A percentile compares a stretch with the other conserved stretches of the same genome.
Conservation (phyloP, 441 rosid species). For the Erysimum cheiri region DNA sequence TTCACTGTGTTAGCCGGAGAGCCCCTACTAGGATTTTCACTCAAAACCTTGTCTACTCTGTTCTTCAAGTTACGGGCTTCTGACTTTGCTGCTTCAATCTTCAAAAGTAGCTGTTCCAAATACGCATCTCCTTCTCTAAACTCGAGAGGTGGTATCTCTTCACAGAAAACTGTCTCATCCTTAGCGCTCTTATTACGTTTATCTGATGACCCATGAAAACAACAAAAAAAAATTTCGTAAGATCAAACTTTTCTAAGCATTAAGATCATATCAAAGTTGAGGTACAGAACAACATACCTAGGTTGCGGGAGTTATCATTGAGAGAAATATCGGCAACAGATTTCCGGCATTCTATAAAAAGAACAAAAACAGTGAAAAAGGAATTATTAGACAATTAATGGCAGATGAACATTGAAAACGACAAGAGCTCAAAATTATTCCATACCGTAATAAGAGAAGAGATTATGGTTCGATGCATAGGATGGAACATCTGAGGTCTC, state of each 20-base stretch:
- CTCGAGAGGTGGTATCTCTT: slow-evolving; percentile 53
- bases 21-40: slow-evolving; percentile 66
- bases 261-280: slow-evolving; percentile 20
- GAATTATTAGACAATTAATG: slow-evolving; percentile 22
- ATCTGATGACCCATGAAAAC: slow-evolving; percentile 48
- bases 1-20: slow-evolving; percentile 58
- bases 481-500: slow-evolving; percentile 61
- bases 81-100: slow-evolving; percentile 64
- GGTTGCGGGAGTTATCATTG: slow-evolving; percentile 53
- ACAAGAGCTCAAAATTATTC: slow-evolving; percentile 10
- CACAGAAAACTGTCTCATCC: slow-evolving; percentile 50
- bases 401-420: slow-evolving; percentile 20
- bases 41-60: slow-evolving; percentile 65
- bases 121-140: slow-evolving; percentile 52
- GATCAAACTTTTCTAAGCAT: slow-evolving; percentile 10
- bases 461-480: slow-evolving; percentile 58
- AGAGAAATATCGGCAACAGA: slow-evolving; percentile 47
- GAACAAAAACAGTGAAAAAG: slow-evolving; percentile 19
- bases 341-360: slow-evolving; percentile 58
- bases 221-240: not conserved
- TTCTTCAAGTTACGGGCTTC: slow-evolving; percentile 56
- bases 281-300: slow-evolving; percentile 50
- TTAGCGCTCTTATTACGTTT: slow-evolving; percentile 43
- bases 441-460: slow-evolving; percentile 80
- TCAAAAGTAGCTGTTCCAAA: slow-evolving; percentile 62